These are phyloP conservation scores for Zasmidium angulare DNA, from an alignment of 2,329 filamentous ascomycete genomes.

Conservation along the genomic window DNA sequence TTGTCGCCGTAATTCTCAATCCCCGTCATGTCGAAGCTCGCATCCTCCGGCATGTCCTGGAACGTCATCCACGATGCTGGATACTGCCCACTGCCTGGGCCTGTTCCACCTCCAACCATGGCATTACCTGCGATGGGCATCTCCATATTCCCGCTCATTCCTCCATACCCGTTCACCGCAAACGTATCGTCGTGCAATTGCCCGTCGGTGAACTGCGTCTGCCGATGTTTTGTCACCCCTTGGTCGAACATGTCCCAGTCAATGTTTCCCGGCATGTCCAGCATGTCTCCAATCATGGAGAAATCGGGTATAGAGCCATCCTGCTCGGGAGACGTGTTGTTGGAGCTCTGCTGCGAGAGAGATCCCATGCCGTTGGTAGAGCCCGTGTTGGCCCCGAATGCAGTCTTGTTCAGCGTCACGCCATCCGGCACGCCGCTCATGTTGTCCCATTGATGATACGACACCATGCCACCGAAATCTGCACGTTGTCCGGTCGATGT, in stretches of 20 bases:
- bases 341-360: constrained; percentile 6
- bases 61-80: constrained; percentile 9
- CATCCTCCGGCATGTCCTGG: constrained; percentile 19
- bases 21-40: constrained; percentile 14
- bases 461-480: constrained; percentile 17
- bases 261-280: constrained; percentile 28
- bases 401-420: background rate
- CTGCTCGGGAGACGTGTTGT: constrained; percentile 6
- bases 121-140: constrained; percentile 13
- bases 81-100: constrained; percentile 13
- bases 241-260: constrained; percentile 34
- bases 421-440: constrained; percentile 9
- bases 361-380: constrained; percentile 1
- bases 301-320: constrained; percentile 22
- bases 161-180: background rate
- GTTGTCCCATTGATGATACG: constrained; percentile 19
- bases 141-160: background rate
- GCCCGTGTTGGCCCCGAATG: background rate
- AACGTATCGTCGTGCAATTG: background rate
- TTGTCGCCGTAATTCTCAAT: background rate
- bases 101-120: constrained; percentile 14
- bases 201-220: background rate
- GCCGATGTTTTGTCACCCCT: constrained; percentile 13
- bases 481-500: background rate
- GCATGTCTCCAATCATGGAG: constrained; percentile 32